A percentile compares a stretch with the other conserved stretches of the same genome.
Conservation (phyloP, 176 grass and related monocot genomes). For the Cenchrus fungigraminus region DNA sequence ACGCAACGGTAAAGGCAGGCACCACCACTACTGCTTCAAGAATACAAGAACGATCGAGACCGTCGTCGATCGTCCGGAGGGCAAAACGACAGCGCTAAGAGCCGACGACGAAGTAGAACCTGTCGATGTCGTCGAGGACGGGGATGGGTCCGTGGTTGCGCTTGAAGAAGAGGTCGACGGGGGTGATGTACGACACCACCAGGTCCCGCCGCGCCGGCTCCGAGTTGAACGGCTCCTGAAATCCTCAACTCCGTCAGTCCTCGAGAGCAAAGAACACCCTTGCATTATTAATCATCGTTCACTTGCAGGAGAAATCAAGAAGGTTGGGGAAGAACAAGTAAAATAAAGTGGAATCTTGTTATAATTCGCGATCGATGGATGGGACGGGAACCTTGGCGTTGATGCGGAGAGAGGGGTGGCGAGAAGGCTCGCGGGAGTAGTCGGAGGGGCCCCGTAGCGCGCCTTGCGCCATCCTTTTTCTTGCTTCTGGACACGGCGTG, state of each 20-base stretch:
- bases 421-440: constrained; percentile 64
- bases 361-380: no score
- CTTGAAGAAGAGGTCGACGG: constrained; percentile 77
- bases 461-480: not conserved
- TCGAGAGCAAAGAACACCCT: no score
- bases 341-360: not conserved
- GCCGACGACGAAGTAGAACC: not conserved
- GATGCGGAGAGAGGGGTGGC: constrained; percentile 69
- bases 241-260: no score
- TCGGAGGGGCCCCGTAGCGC: constrained; percentile 52
- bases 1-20: not conserved
- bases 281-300: no score
- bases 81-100: no score
- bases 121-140: constrained; percentile 53
- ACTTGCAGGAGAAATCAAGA: no score
- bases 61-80: not conserved
- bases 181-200: constrained; percentile 59
- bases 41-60: not conserved
- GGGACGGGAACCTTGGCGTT: constrained; percentile 57
- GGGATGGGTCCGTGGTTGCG: constrained; percentile 84
- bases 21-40: not conserved
- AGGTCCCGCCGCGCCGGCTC: constrained; percentile 62
- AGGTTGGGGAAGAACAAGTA: not conserved
- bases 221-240: constrained; percentile 86
- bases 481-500: not conserved